Conservation (phyloP, 768 basidiomycete species). For the Pleurotus tuber-regium region DNA sequence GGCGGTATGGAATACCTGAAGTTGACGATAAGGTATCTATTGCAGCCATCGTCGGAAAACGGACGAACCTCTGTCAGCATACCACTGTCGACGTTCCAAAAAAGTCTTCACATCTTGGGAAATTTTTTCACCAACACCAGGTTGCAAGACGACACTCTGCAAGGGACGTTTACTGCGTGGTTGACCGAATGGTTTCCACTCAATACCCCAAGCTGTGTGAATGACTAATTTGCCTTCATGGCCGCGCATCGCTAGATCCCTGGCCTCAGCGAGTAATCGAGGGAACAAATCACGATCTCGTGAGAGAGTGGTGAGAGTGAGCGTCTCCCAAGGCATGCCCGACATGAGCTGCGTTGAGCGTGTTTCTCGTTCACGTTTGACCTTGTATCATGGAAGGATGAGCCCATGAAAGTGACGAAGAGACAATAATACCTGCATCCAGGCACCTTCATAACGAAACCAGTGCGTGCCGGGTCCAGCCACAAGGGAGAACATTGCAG, state of each 20-base stretch:
- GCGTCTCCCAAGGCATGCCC: constrained; percentile 96
- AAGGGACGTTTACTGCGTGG: constrained; percentile 85
- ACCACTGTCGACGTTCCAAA: constrained; percentile 85
- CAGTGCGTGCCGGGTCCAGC: constrained; percentile 95
- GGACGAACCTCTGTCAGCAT: constrained; percentile 84
- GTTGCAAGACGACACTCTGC: constrained; percentile 82
- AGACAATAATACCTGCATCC: constrained; percentile 79
- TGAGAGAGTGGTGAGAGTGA: constrained; percentile 90
- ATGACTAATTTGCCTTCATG: constrained; percentile 96
- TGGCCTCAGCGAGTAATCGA: constrained; percentile 80
- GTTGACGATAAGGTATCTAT: constrained; percentile 7
- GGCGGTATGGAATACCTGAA: constrained; percentile 92
- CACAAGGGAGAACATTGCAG: constrained; percentile 88
- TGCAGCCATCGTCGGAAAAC: constrained; percentile 4
- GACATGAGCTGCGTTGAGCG: constrained; percentile 89
- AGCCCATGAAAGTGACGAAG: neutral
- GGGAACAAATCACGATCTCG: constrained; percentile 83
- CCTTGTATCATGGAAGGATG: constrained; percentile 41
- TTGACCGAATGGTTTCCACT: constrained; percentile 95
- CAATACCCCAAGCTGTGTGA: constrained; percentile 94
- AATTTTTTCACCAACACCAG: constrained; percentile 84
- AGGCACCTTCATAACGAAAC: constrained; percentile 85
- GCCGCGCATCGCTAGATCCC: constrained; percentile 78
- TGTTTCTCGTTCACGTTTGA: constrained; percentile 92
- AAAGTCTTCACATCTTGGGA: constrained; percentile 80